Evolutionary conservation across 352 stramenopile species (phyloP).

Genomic region (Lagenidium sp.): DNA sequence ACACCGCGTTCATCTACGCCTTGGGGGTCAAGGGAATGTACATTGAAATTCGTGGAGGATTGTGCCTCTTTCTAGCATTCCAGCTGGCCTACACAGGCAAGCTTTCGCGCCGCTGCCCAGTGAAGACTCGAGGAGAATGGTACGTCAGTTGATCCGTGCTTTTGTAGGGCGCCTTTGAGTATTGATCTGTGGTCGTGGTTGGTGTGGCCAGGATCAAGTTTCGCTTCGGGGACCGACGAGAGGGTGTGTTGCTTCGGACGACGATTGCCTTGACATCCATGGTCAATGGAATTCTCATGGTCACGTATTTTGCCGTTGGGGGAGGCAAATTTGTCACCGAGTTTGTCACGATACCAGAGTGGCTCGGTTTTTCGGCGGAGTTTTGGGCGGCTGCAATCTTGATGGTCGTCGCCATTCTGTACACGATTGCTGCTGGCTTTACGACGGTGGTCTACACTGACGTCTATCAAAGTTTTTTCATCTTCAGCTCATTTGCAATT

Average conservation of each 20-base stretch:
- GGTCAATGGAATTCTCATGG: slow-evolving; percentile 42
- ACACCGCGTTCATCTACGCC: slow-evolving; percentile 72
- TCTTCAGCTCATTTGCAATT: slow-evolving; percentile 67
- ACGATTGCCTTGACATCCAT: slow-evolving; percentile 63
- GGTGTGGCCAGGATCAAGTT: slow-evolving; percentile 64
- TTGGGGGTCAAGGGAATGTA: slow-evolving; percentile 80
- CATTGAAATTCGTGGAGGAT: slow-evolving; percentile 68
- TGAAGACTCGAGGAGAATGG: slow-evolving; percentile 77
- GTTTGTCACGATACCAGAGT: slow-evolving; percentile 58
- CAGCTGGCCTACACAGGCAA: slow-evolving; percentile 78
- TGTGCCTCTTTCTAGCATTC: slow-evolving; percentile 75
- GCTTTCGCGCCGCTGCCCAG: slow-evolving; percentile 54
- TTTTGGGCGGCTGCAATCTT: slow-evolving; percentile 62
- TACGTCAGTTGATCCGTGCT: slow-evolving; percentile 11
- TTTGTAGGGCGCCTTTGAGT: background rate
- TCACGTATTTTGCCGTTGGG: slow-evolving; percentile 74
- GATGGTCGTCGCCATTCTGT: slow-evolving; percentile 58
- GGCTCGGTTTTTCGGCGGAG: slow-evolving; percentile 40
- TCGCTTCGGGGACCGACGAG: slow-evolving; percentile 43
- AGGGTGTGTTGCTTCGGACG: slow-evolving; percentile 52
- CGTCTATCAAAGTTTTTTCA: slow-evolving; percentile 77
- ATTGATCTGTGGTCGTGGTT: too few species aligned
- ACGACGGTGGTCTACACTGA: slow-evolving; percentile 77
- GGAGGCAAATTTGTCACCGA: slow-evolving; percentile 76
- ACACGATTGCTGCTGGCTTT: slow-evolving; percentile 63